Conservation (phyloP, 495 filamentous ascomycete genomes). For the Penicillium malachiteum region DNA sequence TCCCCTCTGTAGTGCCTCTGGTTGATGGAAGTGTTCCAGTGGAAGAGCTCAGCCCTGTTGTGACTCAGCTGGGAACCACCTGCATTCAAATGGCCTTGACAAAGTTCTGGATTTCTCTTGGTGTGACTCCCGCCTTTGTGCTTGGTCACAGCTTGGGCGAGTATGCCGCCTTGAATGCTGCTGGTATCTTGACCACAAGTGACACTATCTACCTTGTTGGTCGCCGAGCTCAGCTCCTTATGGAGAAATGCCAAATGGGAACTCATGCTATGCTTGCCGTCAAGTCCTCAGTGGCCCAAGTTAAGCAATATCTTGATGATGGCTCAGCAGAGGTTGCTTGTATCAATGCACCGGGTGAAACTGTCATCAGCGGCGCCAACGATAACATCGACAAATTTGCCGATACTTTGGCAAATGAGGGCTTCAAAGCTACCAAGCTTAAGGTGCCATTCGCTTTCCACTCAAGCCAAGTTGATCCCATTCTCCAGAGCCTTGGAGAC, state of each 20-base stretch:
- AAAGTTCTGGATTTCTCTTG: slow-evolving; percentile 76
- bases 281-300: slow-evolving; percentile 33
- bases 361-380: slow-evolving; percentile 49
- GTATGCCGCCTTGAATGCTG: slow-evolving; percentile 80
- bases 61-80: slow-evolving; percentile 73
- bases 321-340: slow-evolving; percentile 48
- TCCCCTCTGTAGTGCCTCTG: slow-evolving; percentile 65
- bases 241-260: slow-evolving; percentile 65
- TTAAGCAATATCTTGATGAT: slow-evolving; percentile 30
- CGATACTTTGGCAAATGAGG: slow-evolving; percentile 51
- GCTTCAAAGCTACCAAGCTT: slow-evolving; percentile 67
- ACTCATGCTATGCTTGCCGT: slow-evolving; percentile 64
- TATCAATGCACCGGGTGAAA: slow-evolving; percentile 51
- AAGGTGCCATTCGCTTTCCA: slow-evolving; percentile 81
- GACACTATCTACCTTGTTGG: slow-evolving; percentile 84
- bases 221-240: slow-evolving; percentile 71
- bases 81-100: slow-evolving; percentile 86
- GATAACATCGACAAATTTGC: slow-evolving; percentile 55
- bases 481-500: slow-evolving; percentile 64
- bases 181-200: slow-evolving; percentile 74
- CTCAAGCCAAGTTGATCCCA: slow-evolving; percentile 74
- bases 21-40: slow-evolving; percentile 50
- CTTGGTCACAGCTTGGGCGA: slow-evolving; percentile 87
- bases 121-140: slow-evolving; percentile 71
- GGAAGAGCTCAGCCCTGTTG: slow-evolving; percentile 64